Conservation (phyloP, 371 early-diverging fungal species). For the Mortierella sp. region DNA sequence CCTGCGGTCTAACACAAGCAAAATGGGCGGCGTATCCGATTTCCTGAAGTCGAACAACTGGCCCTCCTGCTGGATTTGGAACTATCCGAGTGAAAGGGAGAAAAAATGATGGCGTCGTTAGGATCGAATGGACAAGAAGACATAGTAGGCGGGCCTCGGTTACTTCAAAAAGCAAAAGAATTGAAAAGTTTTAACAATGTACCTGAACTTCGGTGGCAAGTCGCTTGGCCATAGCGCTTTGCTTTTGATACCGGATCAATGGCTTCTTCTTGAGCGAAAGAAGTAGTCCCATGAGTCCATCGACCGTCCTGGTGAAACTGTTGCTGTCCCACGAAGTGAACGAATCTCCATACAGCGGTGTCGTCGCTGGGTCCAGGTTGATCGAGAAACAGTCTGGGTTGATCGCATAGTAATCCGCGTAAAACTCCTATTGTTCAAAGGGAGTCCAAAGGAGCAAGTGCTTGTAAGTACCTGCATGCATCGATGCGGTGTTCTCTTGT, state of each 20-base stretch:
- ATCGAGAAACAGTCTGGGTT: slow-evolving; percentile 88
- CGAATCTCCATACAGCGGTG: slow-evolving; percentile 80
- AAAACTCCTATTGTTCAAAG: slow-evolving; percentile 81
- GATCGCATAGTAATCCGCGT: slow-evolving; percentile 91
- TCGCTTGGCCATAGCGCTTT: slow-evolving; percentile 82
- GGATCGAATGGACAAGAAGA: neutral
- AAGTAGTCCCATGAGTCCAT: slow-evolving; percentile 83
- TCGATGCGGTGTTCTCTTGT: too few relatives aligned
- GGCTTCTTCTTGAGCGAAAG: slow-evolving; percentile 93
- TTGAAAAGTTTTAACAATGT: slow-evolving; percentile 25
- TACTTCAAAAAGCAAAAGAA: neutral
- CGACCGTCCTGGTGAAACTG: slow-evolving; percentile 80
- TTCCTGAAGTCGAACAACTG: slow-evolving; percentile 86
- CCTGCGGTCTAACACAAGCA: slow-evolving; percentile 94
- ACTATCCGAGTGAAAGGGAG: slow-evolving; percentile 55
- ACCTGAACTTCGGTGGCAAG: slow-evolving; percentile 88
- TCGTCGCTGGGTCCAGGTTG: slow-evolving; percentile 69
- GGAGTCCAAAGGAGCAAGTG: neutral
- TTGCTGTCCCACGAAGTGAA: slow-evolving; percentile 78
- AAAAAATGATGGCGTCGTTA: neutral
- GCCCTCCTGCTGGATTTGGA: slow-evolving; percentile 84
- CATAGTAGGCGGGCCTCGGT: too few relatives aligned
- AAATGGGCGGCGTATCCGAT: slow-evolving; percentile 86
- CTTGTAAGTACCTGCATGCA: too few relatives aligned
- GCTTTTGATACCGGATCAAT: slow-evolving; percentile 87